Evolutionary conservation across 768 basidiomycete genomes (phyloP).

Genomic region (Kwoniella shandongensis): DNA sequence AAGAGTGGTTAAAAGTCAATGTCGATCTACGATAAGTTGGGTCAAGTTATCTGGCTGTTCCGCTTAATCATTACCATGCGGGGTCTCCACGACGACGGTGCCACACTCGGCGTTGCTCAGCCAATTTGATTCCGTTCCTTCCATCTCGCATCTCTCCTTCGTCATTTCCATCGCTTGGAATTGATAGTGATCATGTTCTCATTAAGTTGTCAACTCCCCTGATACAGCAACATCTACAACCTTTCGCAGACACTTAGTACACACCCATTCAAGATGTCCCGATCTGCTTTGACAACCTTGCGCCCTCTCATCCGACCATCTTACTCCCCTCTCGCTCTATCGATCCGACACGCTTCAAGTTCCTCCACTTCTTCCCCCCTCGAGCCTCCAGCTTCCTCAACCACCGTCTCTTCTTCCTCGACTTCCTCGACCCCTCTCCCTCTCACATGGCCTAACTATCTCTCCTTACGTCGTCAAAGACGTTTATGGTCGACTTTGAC

Average conservation of each 20-base stretch:
- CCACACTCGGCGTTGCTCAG: slow-evolving; percentile 16
- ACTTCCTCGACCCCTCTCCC: slow-evolving; percentile 29
- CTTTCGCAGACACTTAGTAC: too few relatives aligned
- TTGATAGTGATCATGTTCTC: too few relatives aligned
- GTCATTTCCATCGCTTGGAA: not conserved
- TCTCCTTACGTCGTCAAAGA: slow-evolving; percentile 39
- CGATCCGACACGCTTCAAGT: slow-evolving; percentile 15
- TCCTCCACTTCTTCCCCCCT: slow-evolving; percentile 12
- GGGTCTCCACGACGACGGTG: not conserved
- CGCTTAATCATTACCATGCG: not conserved
- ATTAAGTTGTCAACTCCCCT: too few relatives aligned
- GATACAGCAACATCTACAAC: too few relatives aligned
- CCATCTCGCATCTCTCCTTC: not conserved
- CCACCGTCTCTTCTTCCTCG: slow-evolving; percentile 16
- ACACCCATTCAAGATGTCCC: slow-evolving; percentile 2
- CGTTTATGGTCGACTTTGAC: slow-evolving; percentile 43
- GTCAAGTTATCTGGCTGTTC: too few relatives aligned
- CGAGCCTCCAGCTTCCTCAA: slow-evolving; percentile 8
- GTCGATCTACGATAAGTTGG: too few relatives aligned
- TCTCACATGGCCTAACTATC: slow-evolving; percentile 51
- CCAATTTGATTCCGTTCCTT: not conserved
- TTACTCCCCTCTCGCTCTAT: not conserved
- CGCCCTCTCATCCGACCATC: slow-evolving; percentile 3
- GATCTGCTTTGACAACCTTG: not conserved
- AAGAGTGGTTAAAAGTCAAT: too few relatives aligned